Base-by-base conservation (phyloP, 2,329 filamentous ascomycete species). In the Herpotrichia juniperi region DNA sequence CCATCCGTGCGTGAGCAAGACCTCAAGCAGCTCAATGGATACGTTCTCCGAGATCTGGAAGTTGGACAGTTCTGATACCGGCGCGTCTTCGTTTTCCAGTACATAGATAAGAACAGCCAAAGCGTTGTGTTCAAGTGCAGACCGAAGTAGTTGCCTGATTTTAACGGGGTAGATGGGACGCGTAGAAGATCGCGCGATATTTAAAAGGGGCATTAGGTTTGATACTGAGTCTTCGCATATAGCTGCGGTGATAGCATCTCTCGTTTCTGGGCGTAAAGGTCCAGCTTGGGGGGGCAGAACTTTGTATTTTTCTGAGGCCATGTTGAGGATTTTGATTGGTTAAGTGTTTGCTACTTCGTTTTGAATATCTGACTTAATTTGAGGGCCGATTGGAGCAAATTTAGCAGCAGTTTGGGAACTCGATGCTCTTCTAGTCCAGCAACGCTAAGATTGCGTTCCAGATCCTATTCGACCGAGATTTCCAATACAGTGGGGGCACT, bases 1-100 rank as follows among this genome's bases (percentile, higher is more conserved):
- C 48, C 48, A 50, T 11, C 48, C 48, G 24, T 50, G 32, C 11
- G 17, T 32, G 14, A 46, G 21, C 21, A 50, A 24, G 10, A 44
- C 12, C 17, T 50, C 48, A 24, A 50, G 34, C 4, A 50, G 31
- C 4, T 19, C 14, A n/a, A 50, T 39, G 19, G 48, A 50, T 17
- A 28, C 24, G 10, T 42, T 21, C n/a, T 34, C 5, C 31, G 31
- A 34, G 31, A 34, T 34, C 9, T 16, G 31, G n/a, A 16, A 34
- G 31, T 11, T 16, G 16, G n/a, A 16, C 9, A 34, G 5, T 5
- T 34, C 31, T 5, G 25, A 40, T 8, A 10, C 7, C 11, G 10
- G 17, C 14, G 35, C 35, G 16, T 32, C 14, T 17, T 17, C 46
- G 17, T 24, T 43, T n/a, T 49, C 47, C 26, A 49, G 25, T 5